Evolutionary conservation across 257 asterid species (phyloP).

Genomic region (Voacanga thouarsii): DNA sequence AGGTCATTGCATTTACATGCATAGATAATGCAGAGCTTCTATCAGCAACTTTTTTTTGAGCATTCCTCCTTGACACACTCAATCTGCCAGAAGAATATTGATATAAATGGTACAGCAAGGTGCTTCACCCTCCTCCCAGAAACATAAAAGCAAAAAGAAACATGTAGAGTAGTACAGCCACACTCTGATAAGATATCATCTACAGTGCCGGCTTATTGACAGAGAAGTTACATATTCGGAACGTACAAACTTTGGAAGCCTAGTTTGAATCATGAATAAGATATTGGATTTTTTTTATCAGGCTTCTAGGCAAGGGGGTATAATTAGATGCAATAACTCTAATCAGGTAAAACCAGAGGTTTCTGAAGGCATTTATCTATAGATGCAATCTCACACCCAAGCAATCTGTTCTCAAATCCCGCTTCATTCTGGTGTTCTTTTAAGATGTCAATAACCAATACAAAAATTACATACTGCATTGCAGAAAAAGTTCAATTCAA

Average conservation of each 20-base stretch:
- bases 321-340: background rate
- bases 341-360: background rate
- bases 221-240: background rate
- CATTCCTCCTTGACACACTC: constrained; percentile 52
- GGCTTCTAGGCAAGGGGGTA: background rate
- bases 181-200: background rate
- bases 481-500: background rate
- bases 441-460: background rate
- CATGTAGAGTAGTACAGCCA: background rate
- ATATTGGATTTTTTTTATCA: background rate
- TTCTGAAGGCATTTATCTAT: background rate
- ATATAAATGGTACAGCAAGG: background rate
- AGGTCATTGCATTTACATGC: constrained; percentile 61
- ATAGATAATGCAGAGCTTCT: constrained; percentile 39
- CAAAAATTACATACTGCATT: background rate
- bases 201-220: background rate
- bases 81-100: constrained; percentile 36
- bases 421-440: background rate
- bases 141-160: background rate
- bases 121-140: background rate
- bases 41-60: constrained; percentile 35
- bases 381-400: background rate
- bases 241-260: background rate
- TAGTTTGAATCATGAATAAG: too few species aligned
- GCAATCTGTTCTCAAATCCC: background rate